Conservation (phyloP, 2,329 filamentous ascomycete species). For the Talaromyces piceae region DNA sequence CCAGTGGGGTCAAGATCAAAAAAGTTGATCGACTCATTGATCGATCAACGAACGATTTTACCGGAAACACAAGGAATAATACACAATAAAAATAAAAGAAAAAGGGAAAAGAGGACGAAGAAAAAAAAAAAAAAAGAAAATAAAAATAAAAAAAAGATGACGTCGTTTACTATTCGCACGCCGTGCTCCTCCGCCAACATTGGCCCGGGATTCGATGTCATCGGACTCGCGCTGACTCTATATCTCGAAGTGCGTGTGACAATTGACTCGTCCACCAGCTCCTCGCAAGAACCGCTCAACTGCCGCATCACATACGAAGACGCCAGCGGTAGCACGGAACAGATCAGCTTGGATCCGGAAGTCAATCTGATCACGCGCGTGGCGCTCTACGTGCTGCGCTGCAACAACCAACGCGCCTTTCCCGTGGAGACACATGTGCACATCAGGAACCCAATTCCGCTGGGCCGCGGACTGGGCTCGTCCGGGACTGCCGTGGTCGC, state of each 20-base stretch:
- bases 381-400: constrained; percentile 88
- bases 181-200: constrained; percentile 97
- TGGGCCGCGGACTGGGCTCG: constrained; percentile 87
- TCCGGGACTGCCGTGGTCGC: constrained; percentile 93
- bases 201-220: constrained; percentile 94
- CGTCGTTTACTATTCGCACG: constrained; percentile 61
- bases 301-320: constrained; percentile 90
- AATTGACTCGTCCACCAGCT: constrained; percentile 51
- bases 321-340: constrained; percentile 59
- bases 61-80: too few relatives aligned
- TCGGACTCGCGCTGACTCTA: constrained; percentile 83
- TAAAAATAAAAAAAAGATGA: constrained; percentile 12
- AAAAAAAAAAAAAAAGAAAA: too few relatives aligned
- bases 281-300: constrained; percentile 42
- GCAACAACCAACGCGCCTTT: constrained; percentile 79
- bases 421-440: constrained; percentile 83
- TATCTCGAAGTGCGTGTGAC: constrained; percentile 86
- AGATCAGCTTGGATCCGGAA: constrained; percentile 76
- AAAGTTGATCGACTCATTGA: background rate
- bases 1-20: background rate
- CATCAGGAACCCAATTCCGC: constrained; percentile 89
- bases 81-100: too few relatives aligned
- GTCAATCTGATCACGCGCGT: constrained; percentile 90
- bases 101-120: too few relatives aligned
- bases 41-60: too few relatives aligned